These are phyloP conservation scores for Trametes gibbosa DNA, from an alignment of 768 basidiomycete species.

Conservation along the genomic window DNA sequence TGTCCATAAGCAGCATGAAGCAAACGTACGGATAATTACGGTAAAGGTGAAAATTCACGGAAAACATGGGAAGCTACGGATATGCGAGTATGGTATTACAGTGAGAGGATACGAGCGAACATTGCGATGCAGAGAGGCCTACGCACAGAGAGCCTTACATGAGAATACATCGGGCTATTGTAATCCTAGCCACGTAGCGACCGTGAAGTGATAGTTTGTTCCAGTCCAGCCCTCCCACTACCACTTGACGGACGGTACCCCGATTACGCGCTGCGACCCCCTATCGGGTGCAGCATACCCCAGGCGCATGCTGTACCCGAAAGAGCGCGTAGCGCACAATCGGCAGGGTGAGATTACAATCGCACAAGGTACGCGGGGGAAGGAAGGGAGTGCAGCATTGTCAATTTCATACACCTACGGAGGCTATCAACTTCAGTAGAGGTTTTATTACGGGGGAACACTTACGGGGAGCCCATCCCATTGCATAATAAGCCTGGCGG, in stretches of 20 bases:
- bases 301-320: background rate
- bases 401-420: background rate
- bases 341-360: background rate
- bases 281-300: background rate
- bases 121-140: background rate
- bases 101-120: background rate
- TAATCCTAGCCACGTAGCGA: slow-evolving; percentile 6
- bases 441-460: background rate
- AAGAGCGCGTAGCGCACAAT: background rate
- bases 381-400: background rate
- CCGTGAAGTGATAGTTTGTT: slow-evolving; percentile 7
- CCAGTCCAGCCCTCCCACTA: background rate
- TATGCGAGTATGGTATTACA: background rate
- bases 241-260: background rate
- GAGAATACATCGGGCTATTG: background rate
- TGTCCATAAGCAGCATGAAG: no score
- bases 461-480: slow-evolving; percentile 66
- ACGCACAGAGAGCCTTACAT: slow-evolving; percentile 3
- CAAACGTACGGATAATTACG: background rate
- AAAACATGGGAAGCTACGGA: background rate
- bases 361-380: background rate
- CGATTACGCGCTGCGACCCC: background rate
- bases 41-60: background rate
- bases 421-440: no score
- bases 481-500: slow-evolving; percentile 62